Evolutionary conservation across 768 basidiomycete species (phyloP), one percentile per base, ranked within the genome.

Genomic region (Suillus spraguei): DNA sequence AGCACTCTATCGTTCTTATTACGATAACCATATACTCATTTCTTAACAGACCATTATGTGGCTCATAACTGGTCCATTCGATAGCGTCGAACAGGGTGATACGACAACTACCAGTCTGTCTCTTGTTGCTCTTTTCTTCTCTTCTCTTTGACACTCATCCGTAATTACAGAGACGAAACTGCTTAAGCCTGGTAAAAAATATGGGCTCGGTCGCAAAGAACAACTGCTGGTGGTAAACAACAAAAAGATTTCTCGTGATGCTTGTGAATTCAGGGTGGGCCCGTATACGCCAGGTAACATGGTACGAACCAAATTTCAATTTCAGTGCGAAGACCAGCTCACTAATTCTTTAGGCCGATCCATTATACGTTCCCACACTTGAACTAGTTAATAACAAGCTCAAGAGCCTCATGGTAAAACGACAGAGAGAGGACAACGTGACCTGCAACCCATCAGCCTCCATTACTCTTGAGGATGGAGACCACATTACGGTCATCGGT

Each of bases 161-260:
- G n/a, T n/a, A n/a, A n/a, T n/a, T 5, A 13, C 2, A 65, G 82
- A 78, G 68, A 73, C 70, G 16, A 92, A 91, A 70, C 73, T 91
- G 24, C 77, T 93, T 50, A 91, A 88, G 71, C 79, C 88, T 2
- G 83, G 83, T 17, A 80, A 74, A 42, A 78, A 77, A 14, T 87
- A 90, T 62, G 42, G 68, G 0, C 66, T 92, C 1, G 89, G 90
- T 17, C 80, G 91, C 47, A 88, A 84, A 72, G 83, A 80, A 1
- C 74, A 75, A 49, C 77, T 78, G 0, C 75, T 93, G 2, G 35
- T 80, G 5, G 75, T 92, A 53, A 82, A 82, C 63, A 81, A 80
- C 76, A 87, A 86, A 69, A 88, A 85, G 70, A 80, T 94, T 53
- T 92, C 91, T 0, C 79, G 81, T 35, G 77, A 84, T 24, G 87